These are phyloP conservation scores for Zelopaecilomyces penicillatus DNA, from an alignment of 2,329 filamentous ascomycete species.

Conservation along the genomic window DNA sequence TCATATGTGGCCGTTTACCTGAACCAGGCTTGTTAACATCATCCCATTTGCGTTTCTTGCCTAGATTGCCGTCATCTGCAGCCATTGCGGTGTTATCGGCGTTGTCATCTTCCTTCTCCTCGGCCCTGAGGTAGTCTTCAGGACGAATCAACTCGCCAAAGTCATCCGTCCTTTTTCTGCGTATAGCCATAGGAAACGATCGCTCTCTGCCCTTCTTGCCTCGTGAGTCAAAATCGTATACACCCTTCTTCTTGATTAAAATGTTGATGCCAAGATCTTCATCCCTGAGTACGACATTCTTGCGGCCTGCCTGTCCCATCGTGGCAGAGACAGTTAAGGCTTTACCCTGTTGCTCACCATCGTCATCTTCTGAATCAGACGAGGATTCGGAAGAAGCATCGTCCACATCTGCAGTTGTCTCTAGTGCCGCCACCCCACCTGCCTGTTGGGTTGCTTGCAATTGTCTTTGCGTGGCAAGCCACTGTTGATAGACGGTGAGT, in stretches of 20 bases:
- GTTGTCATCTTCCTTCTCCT: conserved; percentile 74
- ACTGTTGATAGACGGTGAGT: conserved; percentile 78
- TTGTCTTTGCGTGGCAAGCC: conserved; percentile 79
- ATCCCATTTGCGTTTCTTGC: conserved; percentile 93
- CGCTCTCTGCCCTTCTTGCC: conserved; percentile 88
- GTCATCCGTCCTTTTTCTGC: conserved; percentile 73
- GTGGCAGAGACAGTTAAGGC: conserved; percentile 82
- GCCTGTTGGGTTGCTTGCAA: conserved; percentile 72
- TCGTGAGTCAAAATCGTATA: conserved; percentile 89
- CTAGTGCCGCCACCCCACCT: conserved; percentile 57
- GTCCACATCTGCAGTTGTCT: conserved; percentile 65
- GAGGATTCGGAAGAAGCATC: conserved; percentile 82
- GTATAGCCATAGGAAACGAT: conserved; percentile 80
- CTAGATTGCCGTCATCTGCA: conserved; percentile 55
- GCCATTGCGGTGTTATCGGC: conserved; percentile 37
- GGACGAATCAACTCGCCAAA: conserved; percentile 91
- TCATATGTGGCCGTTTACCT: conserved; percentile 51
- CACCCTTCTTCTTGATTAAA: conserved; percentile 75
- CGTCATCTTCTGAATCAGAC: conserved; percentile 79
- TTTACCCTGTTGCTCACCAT: conserved; percentile 83
- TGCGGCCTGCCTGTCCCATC: conserved; percentile 72
- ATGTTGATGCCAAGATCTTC: conserved; percentile 90
- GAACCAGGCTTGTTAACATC: conserved; percentile 39
- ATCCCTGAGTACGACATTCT: conserved; percentile 78
- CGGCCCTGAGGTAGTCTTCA: conserved; percentile 86